Conservation (phyloP, 2,329 filamentous ascomycete genomes). For the Sarocladiaceae sp. region DNA sequence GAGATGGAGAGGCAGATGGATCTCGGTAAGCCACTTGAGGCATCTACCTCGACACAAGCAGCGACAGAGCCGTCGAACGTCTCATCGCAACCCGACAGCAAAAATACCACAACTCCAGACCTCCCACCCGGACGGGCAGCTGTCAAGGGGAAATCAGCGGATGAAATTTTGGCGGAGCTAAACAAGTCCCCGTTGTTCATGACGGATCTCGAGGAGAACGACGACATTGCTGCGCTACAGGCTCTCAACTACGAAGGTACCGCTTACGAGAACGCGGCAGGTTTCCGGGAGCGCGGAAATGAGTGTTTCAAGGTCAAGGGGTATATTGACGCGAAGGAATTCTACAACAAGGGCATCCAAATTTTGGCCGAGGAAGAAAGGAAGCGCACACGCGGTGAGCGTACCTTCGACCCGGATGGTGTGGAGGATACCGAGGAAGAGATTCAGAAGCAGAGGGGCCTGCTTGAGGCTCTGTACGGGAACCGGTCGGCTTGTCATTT, state of each 20-base stretch:
- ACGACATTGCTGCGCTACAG: constrained; percentile 79
- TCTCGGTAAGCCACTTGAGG: constrained; percentile 11
- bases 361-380: constrained; percentile 63
- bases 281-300: constrained; percentile 91
- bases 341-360: constrained; percentile 81
- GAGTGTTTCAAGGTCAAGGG: constrained; percentile 72
- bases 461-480: constrained; percentile 73
- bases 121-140: constrained; percentile 42
- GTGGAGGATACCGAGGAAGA: constrained; percentile 46
- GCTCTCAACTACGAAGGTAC: constrained; percentile 93
- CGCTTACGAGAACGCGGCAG: constrained; percentile 72
- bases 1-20: constrained; percentile 32
- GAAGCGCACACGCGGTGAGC: constrained; percentile 40
- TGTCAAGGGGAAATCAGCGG: constrained; percentile 42
- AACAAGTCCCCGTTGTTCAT: constrained; percentile 82
- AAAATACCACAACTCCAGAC: constrained; percentile 31
- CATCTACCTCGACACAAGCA: background rate
- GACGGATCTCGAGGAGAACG: constrained; percentile 78
- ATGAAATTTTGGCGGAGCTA: constrained; percentile 53
- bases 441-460: constrained; percentile 52
- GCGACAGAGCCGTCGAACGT: background rate
- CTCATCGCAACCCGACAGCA: constrained; percentile 7
- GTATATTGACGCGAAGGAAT: constrained; percentile 83
- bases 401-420: constrained; percentile 24
- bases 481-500: constrained; percentile 91